Base-by-base conservation (phyloP, 1,139 yeast genomes). In the Candida frijolesensis region DNA sequence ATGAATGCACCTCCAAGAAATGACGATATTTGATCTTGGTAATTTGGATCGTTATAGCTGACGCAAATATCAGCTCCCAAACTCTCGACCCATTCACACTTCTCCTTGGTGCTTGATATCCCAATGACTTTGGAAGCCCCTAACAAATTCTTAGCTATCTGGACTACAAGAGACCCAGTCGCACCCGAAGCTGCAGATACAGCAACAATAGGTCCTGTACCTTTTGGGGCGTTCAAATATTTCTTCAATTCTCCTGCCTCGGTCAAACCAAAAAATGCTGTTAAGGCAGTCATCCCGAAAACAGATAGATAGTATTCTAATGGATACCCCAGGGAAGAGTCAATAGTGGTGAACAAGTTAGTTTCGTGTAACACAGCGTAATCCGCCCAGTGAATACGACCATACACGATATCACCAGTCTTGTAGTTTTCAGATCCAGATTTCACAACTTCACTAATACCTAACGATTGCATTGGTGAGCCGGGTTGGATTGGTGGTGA, bases 151-250 rank as follows among this genome's bases (percentile, higher is more conserved):
- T 82, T 74, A 44, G 89, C 85, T 29, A 84, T 60, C 64, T 84
- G 89, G 38, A 83, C 80, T 33, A 74, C 83, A 11, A 30, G 8
- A 4, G 34, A 30, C 14, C 90, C 90, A 34, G 85, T 85, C 22
- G 89, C 89, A 54, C 91, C 79, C 7, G 87, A 80, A 22, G 90
- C 90, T 51, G 88, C 89, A 22, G 87, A 80, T 34, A 85, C 73
- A 43, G 82, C 63, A 50, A 82, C 76, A 9, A 72, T 64, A 9
- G 62, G 65, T 52, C 75, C 74, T 41, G 61, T 60, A 22, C 70
- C 74, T 42, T 67, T 67, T 29, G 50, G 42, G 15, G 46, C 45
- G 27, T 48, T 42, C 30, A 55, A 45, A 39, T 47, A 50, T 14
- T 47, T 38, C 51, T 71, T 64, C 54, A 80, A 58, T 43, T 71